Percentiles rank a stretch among this genome's conserved stretches.
These are phyloP conservation scores for Gaeumannomyces sp. DNA, from an alignment of 2,329 filamentous ascomycete species.

Conservation along the genomic window DNA sequence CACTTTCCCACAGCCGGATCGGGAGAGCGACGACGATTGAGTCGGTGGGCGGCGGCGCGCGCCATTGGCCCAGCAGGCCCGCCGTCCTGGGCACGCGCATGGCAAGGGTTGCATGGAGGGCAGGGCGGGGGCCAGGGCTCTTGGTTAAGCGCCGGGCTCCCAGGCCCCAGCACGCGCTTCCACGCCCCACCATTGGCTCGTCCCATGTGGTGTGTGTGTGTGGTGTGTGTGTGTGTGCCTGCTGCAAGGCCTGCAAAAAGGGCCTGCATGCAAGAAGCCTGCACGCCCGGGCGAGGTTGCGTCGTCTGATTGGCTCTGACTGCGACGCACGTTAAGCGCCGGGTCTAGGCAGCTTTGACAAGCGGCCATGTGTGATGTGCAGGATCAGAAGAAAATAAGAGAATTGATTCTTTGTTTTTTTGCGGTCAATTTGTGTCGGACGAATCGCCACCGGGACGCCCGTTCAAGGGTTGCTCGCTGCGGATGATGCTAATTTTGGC, in stretches of 20 bases:
- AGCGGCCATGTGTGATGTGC: neutral
- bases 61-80: neutral
- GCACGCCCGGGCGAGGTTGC: neutral
- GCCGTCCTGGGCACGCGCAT: neutral
- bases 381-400: neutral
- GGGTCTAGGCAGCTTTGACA: neutral
- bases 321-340: neutral
- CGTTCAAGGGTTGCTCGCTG: neutral
- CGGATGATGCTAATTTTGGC: neutral
- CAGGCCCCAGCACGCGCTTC: neutral
- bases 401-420: too few relatives aligned
- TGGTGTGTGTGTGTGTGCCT: neutral
- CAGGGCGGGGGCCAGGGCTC: neutral
- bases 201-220: too few relatives aligned
- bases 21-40: neutral
- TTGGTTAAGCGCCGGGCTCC: neutral
- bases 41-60: too few relatives aligned
- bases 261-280: neutral
- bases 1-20: too few relatives aligned
- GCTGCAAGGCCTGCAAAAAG: neutral
- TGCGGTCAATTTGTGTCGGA: too few relatives aligned
- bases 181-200: conserved; percentile 4
- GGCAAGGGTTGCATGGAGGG: neutral
- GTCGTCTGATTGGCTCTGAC: neutral
- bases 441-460: too few relatives aligned